Conservation (phyloP, 495 filamentous ascomycete species). For the Umbilicaria muhlenbergii region DNA sequence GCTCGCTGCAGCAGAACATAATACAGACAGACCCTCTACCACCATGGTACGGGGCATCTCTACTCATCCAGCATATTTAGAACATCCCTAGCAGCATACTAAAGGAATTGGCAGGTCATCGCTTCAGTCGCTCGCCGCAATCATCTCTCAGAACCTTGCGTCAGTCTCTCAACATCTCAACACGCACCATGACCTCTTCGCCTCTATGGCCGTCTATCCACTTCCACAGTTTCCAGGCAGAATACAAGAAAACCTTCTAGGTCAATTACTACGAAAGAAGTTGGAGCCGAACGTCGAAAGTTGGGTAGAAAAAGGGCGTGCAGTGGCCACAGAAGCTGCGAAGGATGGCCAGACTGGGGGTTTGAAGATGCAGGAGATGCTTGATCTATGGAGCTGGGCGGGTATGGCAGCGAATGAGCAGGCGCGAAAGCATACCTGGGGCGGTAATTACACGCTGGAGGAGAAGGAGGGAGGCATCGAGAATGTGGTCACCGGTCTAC, state of each 20-base stretch:
- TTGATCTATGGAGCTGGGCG: constrained; percentile 34
- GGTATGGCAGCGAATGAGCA: constrained; percentile 34
- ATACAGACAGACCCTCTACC: constrained; percentile 40
- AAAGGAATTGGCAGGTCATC: constrained; percentile 41
- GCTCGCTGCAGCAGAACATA: constrained; percentile 39
- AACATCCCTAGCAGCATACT: constrained; percentile 16
- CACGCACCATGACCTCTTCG: constrained; percentile 29
- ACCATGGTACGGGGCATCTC: constrained; percentile 30
- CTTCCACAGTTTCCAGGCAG: constrained; percentile 60
- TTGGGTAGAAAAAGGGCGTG: constrained; percentile 49
- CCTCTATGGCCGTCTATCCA: constrained; percentile 52
- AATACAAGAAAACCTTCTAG: constrained; percentile 45
- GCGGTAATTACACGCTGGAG: constrained; percentile 51
- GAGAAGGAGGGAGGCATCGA: constrained; percentile 50
- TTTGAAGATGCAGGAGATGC: constrained; percentile 24
- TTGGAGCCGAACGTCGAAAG: constrained; percentile 58
- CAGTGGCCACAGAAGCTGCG: constrained; percentile 18
- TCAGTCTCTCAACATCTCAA: constrained; percentile 31
- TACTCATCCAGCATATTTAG: neutral
- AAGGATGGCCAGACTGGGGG: constrained; percentile 3
- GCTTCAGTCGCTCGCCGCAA: constrained; percentile 49
- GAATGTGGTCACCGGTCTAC: constrained; percentile 56
- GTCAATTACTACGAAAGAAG: constrained; percentile 62
- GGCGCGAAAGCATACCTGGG: constrained; percentile 32
- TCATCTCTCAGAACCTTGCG: constrained; percentile 48